These are phyloP conservation scores for Colletotrichum higginsianum DNA, from an alignment of 2,329 filamentous ascomycete species.

Conservation along the genomic window DNA sequence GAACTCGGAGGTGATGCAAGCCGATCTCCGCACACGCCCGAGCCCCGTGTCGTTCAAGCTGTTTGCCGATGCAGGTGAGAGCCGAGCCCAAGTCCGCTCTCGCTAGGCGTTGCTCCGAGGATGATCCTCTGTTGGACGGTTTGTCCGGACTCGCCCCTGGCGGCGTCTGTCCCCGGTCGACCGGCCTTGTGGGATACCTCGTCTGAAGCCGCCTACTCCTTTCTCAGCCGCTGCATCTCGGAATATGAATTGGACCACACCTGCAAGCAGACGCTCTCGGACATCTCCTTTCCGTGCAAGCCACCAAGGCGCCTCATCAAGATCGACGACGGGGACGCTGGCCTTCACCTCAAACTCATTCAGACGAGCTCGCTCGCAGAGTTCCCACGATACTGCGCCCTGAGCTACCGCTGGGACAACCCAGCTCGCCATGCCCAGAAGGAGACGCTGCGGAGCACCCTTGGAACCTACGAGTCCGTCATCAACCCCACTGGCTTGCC, in stretches of 20 bases:
- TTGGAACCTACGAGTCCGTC: neutral
- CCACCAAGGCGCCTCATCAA: neutral
- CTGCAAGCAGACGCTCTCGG: neutral
- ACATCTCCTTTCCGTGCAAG: neutral
- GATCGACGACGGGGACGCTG: neutral
- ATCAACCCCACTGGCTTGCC: neutral
- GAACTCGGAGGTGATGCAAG: neutral
- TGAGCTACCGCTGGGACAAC: neutral
- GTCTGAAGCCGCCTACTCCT: neutral
- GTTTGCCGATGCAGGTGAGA: neutral
- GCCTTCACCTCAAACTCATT: neutral
- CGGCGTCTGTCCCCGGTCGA: neutral
- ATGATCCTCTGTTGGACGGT: too few relatives aligned
- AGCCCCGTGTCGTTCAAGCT: neutral
- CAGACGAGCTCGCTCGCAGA: neutral
- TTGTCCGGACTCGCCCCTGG: neutral
- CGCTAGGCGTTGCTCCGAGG: neutral
- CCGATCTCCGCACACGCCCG: neutral
- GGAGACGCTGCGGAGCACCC: neutral
- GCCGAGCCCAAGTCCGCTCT: too few relatives aligned
- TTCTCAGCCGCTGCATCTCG: neutral
- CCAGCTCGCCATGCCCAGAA: neutral
- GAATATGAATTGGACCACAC: neutral
- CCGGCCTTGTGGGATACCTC: neutral
- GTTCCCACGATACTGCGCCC: constrained; percentile 2